These are phyloP conservation scores for Plasmopara muralis DNA, from an alignment of 352 stramenopile genomes.

Conservation along the genomic window DNA sequence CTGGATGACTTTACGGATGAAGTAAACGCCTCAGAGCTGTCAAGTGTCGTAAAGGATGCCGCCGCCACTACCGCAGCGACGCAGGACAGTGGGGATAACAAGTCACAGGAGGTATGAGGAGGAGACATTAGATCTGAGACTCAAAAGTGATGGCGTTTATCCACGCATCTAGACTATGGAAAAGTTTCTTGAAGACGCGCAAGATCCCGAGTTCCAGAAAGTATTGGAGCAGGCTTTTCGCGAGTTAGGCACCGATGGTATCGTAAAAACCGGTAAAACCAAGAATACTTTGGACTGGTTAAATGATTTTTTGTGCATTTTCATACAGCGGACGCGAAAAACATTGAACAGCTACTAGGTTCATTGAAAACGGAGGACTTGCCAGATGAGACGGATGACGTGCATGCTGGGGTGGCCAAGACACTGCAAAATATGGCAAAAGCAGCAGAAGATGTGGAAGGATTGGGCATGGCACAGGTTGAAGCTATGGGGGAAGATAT, in stretches of 20 bases:
- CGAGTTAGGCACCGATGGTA: slow-evolving; percentile 68
- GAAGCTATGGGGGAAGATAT: slow-evolving; percentile 92
- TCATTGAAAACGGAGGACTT: slow-evolving; percentile 42
- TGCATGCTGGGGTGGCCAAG: slow-evolving; percentile 77
- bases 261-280: neutral
- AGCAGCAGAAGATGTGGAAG: slow-evolving; percentile 82
- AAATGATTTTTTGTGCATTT: neutral
- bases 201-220: slow-evolving; percentile 84
- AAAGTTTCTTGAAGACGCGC: slow-evolving; percentile 80
- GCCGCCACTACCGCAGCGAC: slow-evolving; percentile 38
- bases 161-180: slow-evolving; percentile 57
- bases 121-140: neutral
- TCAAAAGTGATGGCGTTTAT: slow-evolving; percentile 6
- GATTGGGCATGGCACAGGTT: slow-evolving; percentile 66
- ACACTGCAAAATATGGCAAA: slow-evolving; percentile 88
- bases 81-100: slow-evolving; percentile 48
- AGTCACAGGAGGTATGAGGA: slow-evolving; percentile 48
- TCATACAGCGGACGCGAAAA: slow-evolving; percentile 39
- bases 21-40: slow-evolving; percentile 36
- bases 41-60: slow-evolving; percentile 39
- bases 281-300: too few species aligned
- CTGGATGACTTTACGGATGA: slow-evolving; percentile 81
- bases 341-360: slow-evolving; percentile 67
- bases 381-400: slow-evolving; percentile 58
- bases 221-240: slow-evolving; percentile 83